phyloP scores from a whole-genome alignment of 139 green algal genomes.

The Nannochloris sp. region DNA sequence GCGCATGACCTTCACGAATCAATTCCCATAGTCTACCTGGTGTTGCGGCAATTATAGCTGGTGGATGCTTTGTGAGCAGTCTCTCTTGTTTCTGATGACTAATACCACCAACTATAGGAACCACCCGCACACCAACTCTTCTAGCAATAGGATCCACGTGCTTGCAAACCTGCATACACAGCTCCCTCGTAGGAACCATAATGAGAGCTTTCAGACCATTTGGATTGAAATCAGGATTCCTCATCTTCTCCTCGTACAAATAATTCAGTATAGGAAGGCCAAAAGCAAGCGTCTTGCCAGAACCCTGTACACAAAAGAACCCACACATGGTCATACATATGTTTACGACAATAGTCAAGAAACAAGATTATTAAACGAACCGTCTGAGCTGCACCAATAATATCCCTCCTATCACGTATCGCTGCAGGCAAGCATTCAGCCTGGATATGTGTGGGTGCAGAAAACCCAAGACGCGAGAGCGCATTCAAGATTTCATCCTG shows the following conservation, averaged over 20 bases:
- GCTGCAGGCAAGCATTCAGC: constrained; percentile 57
- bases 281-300: constrained; percentile 97
- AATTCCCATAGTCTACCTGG: constrained; percentile 58
- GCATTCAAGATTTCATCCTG: constrained; percentile 12
- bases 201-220: neutral
- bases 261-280: constrained; percentile 86
- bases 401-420: constrained; percentile 57
- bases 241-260: constrained; percentile 16
- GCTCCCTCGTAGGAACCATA: constrained; percentile 70
- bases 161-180: constrained; percentile 61
- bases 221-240: neutral
- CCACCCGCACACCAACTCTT: constrained; percentile 17
- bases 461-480: constrained; percentile 40
- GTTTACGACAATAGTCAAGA: neutral
- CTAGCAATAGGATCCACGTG: constrained; percentile 32
- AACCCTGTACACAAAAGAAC: constrained; percentile 44
- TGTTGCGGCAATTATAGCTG: constrained; percentile 64
- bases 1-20: constrained; percentile 29
- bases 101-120: constrained; percentile 56
- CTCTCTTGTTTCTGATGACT: constrained; percentile 49
- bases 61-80: constrained; percentile 34
- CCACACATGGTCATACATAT: constrained; percentile 53
- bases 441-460: constrained; percentile 69
- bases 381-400: constrained; percentile 94
- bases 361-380: constrained; percentile 11